Base-by-base conservation (phyloP, 2,329 filamentous ascomycete genomes). In the Ophiostoma tasmaniense region DNA sequence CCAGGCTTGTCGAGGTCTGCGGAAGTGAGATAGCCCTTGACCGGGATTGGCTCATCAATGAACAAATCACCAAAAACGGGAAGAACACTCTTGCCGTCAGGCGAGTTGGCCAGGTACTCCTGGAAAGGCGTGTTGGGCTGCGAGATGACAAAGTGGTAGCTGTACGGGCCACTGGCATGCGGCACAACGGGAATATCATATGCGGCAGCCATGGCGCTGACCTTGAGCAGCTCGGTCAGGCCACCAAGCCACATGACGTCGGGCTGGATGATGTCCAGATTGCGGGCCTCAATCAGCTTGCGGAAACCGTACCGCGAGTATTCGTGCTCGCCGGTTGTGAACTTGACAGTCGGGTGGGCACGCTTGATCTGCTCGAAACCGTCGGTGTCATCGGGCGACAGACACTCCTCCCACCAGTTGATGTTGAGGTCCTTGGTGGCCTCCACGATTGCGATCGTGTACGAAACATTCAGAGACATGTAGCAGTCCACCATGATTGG, bases 231-330 rank as follows among this genome's bases (percentile, higher is more conserved):
- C 80, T 97, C 93, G 0, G 93, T 97, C 83, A 97, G 79, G 71
- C 93, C 93, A 72, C 93, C 93, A 17, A 97, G 88, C 93, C 93
- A 97, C 93, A 97, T 97, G 72, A 97, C 93, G 76, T 97, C 93
- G 17, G 93, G 93, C 80, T 97, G 93, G 75, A 97, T 88, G 74
- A 97, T 96, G 78, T 97, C 93, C 71, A 97, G 82, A 79, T 96
- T 96, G 73, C 93, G 91, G 69, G 90, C 90, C 80, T 97, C 92
- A 72, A 97, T 89, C 61, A 97, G 86, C 82, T 97, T 96, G 74
- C 94, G 90, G 87, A 97, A 97, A 37, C 93, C 93, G 76, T 93
- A 97, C 75, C 92, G 86, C 7, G 92, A 96, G 82, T 93, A 97
- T 79, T 97, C 93, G 80, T 97, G 93, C 82, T 97, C 93, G 73